Percentiles rank a stretch among this genome's conserved stretches.
phyloP scores from a whole-genome alignment of 2,329 filamentous ascomycete species.

The Alternaria consortialis region DNA sequence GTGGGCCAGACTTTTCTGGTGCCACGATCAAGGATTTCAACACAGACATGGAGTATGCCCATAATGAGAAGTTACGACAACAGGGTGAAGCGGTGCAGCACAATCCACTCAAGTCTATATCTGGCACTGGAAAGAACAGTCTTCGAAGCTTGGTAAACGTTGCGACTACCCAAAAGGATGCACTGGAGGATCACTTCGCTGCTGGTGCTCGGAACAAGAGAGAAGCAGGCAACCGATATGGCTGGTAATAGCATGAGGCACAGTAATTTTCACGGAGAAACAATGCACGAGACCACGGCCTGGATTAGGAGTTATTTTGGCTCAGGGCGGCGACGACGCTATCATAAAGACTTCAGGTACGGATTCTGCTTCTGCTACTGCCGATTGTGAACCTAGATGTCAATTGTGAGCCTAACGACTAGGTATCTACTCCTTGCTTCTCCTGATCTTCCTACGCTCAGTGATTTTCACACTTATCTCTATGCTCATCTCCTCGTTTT shows the following conservation, averaged over 20 bases:
- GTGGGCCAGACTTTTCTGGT: slow-evolving; percentile 57
- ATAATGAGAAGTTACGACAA: slow-evolving; percentile 80
- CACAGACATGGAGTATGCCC: slow-evolving; percentile 84
- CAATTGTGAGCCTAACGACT: not conserved
- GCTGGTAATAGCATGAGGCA: slow-evolving; percentile 67
- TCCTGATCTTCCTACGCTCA: not conserved
- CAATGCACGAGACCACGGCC: not conserved
- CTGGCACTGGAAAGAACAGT: slow-evolving; percentile 83
- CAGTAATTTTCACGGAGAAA: not conserved
- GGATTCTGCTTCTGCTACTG: not conserved
- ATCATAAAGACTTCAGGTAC: not conserved
- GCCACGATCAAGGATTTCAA: slow-evolving; percentile 86
- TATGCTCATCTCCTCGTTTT: not conserved
- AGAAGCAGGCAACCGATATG: slow-evolving; percentile 84
- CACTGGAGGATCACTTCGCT: slow-evolving; percentile 91
- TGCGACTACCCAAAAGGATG: slow-evolving; percentile 82
- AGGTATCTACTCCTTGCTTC: not conserved
- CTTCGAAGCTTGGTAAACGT: slow-evolving; percentile 87
- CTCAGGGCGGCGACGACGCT: not conserved
- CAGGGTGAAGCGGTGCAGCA: slow-evolving; percentile 75
- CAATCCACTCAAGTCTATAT: slow-evolving; percentile 82
- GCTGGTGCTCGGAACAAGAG: slow-evolving; percentile 79
- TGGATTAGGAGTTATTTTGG: not conserved
- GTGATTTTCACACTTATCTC: not conserved
- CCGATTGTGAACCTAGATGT: not conserved